Conservation (phyloP, 345 rosid genomes). For the Eucalyptus erythrocorys region DNA sequence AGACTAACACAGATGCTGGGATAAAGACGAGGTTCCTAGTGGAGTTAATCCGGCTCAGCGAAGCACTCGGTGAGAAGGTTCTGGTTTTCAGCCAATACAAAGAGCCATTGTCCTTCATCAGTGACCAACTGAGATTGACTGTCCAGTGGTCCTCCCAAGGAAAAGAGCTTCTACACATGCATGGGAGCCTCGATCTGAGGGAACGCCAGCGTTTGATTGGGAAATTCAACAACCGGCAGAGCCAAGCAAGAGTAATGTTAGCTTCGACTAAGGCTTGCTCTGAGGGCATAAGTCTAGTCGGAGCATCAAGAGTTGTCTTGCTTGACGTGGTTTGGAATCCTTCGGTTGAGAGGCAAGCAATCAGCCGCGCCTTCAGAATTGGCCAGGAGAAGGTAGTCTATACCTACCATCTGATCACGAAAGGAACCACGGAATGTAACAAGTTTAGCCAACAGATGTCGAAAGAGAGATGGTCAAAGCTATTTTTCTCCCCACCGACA, state of each 20-base stretch:
- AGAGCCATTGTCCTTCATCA: constrained; percentile 31
- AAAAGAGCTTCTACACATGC: constrained; percentile 32
- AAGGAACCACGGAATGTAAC: constrained; percentile 31
- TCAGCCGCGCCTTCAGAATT: constrained; percentile 55
- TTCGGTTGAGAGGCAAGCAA: constrained; percentile 67
- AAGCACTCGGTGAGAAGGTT: constrained; percentile 39
- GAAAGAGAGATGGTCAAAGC: constrained; percentile 38
- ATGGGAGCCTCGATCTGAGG: constrained; percentile 19
- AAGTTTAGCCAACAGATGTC: constrained; percentile 34
- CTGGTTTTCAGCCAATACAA: constrained; percentile 59
- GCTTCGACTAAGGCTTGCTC: constrained; percentile 72
- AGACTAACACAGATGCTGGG: constrained; percentile 30
- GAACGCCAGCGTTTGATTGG: constrained; percentile 38
- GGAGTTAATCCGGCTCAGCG: constrained; percentile 35
- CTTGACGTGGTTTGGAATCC: constrained; percentile 88
- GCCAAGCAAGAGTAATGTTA: constrained; percentile 48
- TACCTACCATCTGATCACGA: constrained; percentile 46
- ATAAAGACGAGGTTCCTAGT: constrained; percentile 47
- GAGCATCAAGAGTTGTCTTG: constrained; percentile 76
- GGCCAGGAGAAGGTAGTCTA: constrained; percentile 58
- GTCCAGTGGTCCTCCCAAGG: constrained; percentile 35
- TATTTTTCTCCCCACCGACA: constrained; percentile 29
- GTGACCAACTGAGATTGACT: constrained; percentile 16
- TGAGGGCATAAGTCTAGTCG: constrained; percentile 69
- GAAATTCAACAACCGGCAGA: constrained; percentile 38